A percentile compares a stretch with the other conserved stretches of the same genome.
Conservation (phyloP, 2,329 filamentous ascomycete genomes). For the Fusarium ambrosium region DNA sequence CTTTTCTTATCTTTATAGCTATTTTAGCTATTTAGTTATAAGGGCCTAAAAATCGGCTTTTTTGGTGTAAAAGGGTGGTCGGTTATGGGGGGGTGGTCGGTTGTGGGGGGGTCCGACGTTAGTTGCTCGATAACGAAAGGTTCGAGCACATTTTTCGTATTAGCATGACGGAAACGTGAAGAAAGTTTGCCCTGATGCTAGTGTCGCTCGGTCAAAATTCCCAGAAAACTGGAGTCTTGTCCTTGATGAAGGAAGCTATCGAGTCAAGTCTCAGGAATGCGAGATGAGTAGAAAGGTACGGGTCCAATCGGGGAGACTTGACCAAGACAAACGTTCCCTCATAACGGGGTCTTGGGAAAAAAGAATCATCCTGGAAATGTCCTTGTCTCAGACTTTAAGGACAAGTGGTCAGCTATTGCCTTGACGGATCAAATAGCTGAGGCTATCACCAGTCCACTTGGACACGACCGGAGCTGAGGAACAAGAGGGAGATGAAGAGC, state of each 20-base stretch:
- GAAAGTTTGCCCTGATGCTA: background rate
- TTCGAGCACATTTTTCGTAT: background rate
- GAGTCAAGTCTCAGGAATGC: background rate
- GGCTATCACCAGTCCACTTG: background rate
- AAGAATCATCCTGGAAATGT: background rate
- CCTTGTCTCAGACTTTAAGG: conserved; percentile 17
- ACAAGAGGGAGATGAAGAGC: background rate
- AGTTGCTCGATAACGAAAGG: background rate
- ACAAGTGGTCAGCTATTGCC: background rate
- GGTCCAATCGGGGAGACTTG: background rate
- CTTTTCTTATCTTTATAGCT: too few species aligned
- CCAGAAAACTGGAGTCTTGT: background rate
- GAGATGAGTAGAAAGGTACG: background rate
- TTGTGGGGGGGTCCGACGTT: too few species aligned
- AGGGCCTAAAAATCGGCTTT: too few species aligned
- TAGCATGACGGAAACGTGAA: background rate
- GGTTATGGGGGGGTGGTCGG: too few species aligned
- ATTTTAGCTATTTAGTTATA: too few species aligned
- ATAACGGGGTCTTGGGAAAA: background rate
- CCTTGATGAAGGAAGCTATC: background rate
- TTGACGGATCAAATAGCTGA: background rate
- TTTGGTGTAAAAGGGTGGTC: too few species aligned
- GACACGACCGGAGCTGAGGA: background rate
- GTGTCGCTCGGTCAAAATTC: background rate
- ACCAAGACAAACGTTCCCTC: background rate